phyloP scores from a whole-genome alignment of 208 protist genomes.

The Borovskyia barvae region DNA sequence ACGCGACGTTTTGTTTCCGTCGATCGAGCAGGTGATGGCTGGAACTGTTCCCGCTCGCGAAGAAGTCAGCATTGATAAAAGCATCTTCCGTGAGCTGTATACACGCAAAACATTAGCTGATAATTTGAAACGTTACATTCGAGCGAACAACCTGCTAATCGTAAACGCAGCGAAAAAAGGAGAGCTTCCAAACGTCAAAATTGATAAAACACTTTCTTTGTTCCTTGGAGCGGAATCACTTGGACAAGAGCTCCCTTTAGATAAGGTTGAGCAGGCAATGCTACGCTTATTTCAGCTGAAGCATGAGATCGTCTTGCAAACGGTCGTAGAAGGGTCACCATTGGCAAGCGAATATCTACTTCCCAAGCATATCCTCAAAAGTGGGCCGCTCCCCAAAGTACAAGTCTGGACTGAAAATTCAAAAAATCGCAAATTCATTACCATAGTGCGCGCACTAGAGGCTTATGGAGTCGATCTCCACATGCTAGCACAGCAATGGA shows the following conservation, averaged over 20 bases:
- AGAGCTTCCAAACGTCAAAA: constrained; percentile 34
- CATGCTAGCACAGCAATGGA: constrained; percentile 46
- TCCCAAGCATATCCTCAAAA: constrained; percentile 34
- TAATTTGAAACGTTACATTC: constrained; percentile 55
- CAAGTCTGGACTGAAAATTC: constrained; percentile 50
- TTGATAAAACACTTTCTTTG: constrained; percentile 33
- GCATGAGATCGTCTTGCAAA: constrained; percentile 61
- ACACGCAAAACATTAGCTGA: constrained; percentile 39
- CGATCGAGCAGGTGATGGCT: constrained; percentile 17
- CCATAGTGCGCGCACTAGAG: constrained; percentile 59
- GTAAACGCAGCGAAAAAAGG: constrained; percentile 11
- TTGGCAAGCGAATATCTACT: constrained; percentile 27
- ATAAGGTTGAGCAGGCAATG: constrained; percentile 29
- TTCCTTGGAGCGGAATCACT: constrained; percentile 12
- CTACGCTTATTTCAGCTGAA: constrained; percentile 41
- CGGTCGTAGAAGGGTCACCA: constrained; percentile 25
- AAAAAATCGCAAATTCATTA: constrained; percentile 49
- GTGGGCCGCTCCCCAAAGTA: constrained; percentile 37
- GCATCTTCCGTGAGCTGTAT: constrained; percentile 36
- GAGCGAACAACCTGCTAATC: constrained; percentile 27
- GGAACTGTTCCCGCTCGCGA: constrained; percentile 8
- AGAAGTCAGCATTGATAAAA: background rate
- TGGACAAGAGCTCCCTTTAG: constrained; percentile 31
- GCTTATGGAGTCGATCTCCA: constrained; percentile 57
- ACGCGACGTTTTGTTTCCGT: constrained; percentile 5